Evolutionary conservation across 441 rosid species (phyloP).

Genomic region (Manihot esculenta): DNA sequence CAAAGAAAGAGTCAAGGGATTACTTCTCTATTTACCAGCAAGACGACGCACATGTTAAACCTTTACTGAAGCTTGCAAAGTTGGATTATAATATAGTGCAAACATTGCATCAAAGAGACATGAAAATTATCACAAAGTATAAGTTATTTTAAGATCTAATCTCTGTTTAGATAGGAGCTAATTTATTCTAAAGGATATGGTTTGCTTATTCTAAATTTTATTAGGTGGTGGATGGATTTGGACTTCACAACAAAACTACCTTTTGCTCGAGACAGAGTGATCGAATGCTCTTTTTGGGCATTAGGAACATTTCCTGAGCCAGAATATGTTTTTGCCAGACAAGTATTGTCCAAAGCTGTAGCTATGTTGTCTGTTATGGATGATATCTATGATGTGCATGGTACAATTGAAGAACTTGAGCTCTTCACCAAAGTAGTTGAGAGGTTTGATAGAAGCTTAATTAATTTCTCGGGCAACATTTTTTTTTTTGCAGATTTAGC

Average conservation of each 20-base stretch:
- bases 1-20: slow-evolving; percentile 7
- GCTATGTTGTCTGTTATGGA: slow-evolving; percentile 4
- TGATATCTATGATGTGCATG: slow-evolving; percentile 26
- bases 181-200: too few species aligned
- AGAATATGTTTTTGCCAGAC: not conserved
- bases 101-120: slow-evolving; percentile 7
- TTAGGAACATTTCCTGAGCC: slow-evolving; percentile 15
- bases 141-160: not conserved
- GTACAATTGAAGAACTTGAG: slow-evolving; percentile 22
- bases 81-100: slow-evolving; percentile 20
- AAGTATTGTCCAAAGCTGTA: not conserved
- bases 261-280: slow-evolving; percentile 22
- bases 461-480: too few species aligned
- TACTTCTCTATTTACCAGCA: slow-evolving; percentile 6
- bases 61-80: slow-evolving; percentile 21
- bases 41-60: not conserved
- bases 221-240: slow-evolving; percentile 29
- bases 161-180: not conserved
- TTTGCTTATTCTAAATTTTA: not conserved
- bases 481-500: not conserved
- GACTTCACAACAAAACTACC: slow-evolving; percentile 14
- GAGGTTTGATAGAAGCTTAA: slow-evolving; percentile 2
- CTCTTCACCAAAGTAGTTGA: slow-evolving; percentile 18
- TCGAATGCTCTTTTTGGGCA: slow-evolving; percentile 20
- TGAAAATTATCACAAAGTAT: slow-evolving; percentile 8